Base-by-base conservation (phyloP, 1,284 basidiomycete genomes). In the Lignosus rhinocerotis region DNA sequence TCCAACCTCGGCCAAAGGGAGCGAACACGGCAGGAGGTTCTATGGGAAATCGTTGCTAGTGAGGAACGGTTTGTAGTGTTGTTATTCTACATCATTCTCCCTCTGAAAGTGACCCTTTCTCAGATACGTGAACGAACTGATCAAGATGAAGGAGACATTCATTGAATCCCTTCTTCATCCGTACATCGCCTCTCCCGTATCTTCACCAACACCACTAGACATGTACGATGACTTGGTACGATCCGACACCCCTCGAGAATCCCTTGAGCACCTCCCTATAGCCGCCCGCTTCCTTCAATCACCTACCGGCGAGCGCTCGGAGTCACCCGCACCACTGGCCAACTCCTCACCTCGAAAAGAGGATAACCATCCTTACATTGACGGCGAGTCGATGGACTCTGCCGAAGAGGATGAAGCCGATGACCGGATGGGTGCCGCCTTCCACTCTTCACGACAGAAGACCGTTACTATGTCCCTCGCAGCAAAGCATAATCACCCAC, bases 21-120 rank as follows among this genome's bases (percentile, higher is more conserved):
- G 72, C 85, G 96, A 52, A 98, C 94, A 32, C 83, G 96, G 51
- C 96, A 98, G 73, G 96, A 99, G 77, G 96, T 98, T 3, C 75
- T 99, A 34, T 98, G 95, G 83, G 96, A 99, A 77, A 98, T 99
- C 66, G 96, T 99, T 47, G 92, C 93, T 41, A 95, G 93, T 67
- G 96, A 98, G 75, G 96, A 98, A 73, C 84, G 95, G 92, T 94
- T 69, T 69, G 82, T 82, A 46, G 6, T 31, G n/a, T n/a, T 41
- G 39, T 25, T 47, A 5, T 45, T 54, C 47, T 8, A n/a, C 39
- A 52, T 48, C 55, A 38, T 34, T 60, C 56, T 46, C 33, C 34
- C 32, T 53, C 21, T 32, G 53, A 48, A 60, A 56, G 61, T 64
- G 67, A 56, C 53, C 21, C 25, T 44, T 21, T 45, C 56, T n/a